Base-by-base conservation (phyloP, 495 filamentous ascomycete genomes). In the Barbatosphaeria neglecta region DNA sequence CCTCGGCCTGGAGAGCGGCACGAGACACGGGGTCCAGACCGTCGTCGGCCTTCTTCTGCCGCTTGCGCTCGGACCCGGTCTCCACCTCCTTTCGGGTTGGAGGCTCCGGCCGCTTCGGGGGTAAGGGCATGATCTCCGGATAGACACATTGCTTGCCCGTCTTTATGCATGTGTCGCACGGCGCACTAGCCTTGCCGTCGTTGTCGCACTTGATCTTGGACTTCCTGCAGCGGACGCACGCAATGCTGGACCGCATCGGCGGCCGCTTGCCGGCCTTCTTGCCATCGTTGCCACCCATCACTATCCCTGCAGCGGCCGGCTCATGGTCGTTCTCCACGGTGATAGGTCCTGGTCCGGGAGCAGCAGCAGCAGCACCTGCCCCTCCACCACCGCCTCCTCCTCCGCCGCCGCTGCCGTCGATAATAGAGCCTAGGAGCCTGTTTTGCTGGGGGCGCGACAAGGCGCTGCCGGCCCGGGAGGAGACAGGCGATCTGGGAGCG, bases 131-230 rank as follows among this genome's bases (percentile, higher is more conserved):
- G 35, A 77, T 68, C 8, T 78, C 74, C 9, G 84, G 82, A 62
- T 90, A 94, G 35, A 76, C 72, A 60, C 87, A 94, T 45, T 87
- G 79, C 56, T 86, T 77, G 38, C 83, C 82, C 37, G 80, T 81
- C 45, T 77, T 75, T 55, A 86, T 75, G 59, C 87, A 94, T 6
- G 82, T 82, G 48, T 83, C 80, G 65, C 87, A 94, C 19, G 77
- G 82, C 17, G 78, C 81, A 50, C 78, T 74, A 45, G 81, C 27
- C 40, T 59, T 79, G 43, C 86, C 86, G 55, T 70, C 72, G 65
- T 94, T 94, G 67, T 87, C 81, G 61, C 74, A 77, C 68, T 89
- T 90, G 62, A 89, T 83, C 61, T 90, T 90, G 61, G 81, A 85
- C 58, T 83, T 81, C 46, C 85, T 77, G 67, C 86, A 90, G 43